These are phyloP conservation scores for Suillus paluster DNA, from an alignment of 768 basidiomycete genomes.

Conservation along the genomic window DNA sequence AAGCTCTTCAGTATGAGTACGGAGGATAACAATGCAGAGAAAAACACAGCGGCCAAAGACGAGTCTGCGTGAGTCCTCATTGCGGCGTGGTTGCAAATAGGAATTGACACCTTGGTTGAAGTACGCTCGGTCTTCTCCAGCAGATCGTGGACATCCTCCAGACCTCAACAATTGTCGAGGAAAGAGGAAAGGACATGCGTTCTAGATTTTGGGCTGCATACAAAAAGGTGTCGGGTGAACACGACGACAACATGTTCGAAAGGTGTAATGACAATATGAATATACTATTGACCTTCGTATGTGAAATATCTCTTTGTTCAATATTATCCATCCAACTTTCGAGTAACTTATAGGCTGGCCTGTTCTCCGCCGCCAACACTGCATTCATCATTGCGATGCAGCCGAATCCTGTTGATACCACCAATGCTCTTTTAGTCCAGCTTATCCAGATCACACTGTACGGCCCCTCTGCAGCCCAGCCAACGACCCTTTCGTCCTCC, in stretches of 20 bases:
- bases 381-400: constrained; percentile 18
- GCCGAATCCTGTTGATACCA: constrained; percentile 16
- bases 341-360: constrained; percentile 10
- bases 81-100: no score
- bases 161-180: background rate
- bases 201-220: constrained; percentile 4
- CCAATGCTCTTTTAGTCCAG: constrained; percentile 13
- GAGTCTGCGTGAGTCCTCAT: no score
- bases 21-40: no score
- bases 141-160: background rate
- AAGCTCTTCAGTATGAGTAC: no score
- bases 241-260: background rate
- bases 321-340: background rate
- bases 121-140: background rate
- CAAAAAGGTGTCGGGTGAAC: background rate
- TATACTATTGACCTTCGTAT: background rate
- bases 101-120: no score
- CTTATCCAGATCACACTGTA: constrained; percentile 11
- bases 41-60: no score
- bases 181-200: background rate
- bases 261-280: background rate
- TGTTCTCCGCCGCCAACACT: constrained; percentile 20
- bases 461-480: background rate
- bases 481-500: background rate
- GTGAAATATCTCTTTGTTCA: background rate